Evolutionary conservation across 495 filamentous ascomycete genomes (phyloP).

Genomic region (Daldinia grandis): DNA sequence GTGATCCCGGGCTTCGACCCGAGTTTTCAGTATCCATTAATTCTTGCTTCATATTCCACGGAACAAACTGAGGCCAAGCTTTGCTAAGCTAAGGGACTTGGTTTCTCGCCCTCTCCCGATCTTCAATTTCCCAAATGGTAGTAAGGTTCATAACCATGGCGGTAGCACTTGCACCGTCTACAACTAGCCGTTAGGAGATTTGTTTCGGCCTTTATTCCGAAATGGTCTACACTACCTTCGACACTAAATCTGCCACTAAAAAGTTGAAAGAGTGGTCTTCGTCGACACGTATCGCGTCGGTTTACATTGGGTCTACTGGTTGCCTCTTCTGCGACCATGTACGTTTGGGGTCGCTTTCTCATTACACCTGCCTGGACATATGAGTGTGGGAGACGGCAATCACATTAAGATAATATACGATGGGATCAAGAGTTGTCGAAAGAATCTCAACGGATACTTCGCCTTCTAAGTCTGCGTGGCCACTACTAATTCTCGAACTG

Average conservation of each 20-base stretch:
- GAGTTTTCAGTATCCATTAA: conserved; percentile 26
- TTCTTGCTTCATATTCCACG: conserved; percentile 20
- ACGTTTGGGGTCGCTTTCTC: not conserved
- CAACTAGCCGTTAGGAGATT: not conserved
- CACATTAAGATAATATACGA: conserved; percentile 1
- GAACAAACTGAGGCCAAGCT: conserved; percentile 5
- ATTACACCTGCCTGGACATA: not conserved
- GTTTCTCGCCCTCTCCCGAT: conserved; percentile 16
- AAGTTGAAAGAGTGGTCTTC: not conserved
- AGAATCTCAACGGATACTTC: conserved; percentile 14
- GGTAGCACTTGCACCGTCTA: not conserved
- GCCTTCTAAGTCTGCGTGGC: conserved; percentile 6
- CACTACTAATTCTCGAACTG: conserved; percentile 12
- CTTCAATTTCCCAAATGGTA: conserved; percentile 6
- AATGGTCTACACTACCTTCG: conserved; percentile 1
- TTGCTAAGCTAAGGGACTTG: conserved; percentile 4
- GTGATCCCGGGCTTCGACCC: conserved; percentile 18
- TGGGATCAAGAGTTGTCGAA: conserved; percentile 8
- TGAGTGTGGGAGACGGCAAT: not conserved
- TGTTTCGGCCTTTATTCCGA: not conserved
- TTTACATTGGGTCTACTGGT: not conserved
- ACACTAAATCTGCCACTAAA: not conserved
- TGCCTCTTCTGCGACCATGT: not conserved
- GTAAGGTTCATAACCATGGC: not conserved
- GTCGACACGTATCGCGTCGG: not conserved